These are phyloP conservation scores for Solanum stenotomum DNA, from an alignment of 257 asterid species.

Conservation along the genomic window DNA sequence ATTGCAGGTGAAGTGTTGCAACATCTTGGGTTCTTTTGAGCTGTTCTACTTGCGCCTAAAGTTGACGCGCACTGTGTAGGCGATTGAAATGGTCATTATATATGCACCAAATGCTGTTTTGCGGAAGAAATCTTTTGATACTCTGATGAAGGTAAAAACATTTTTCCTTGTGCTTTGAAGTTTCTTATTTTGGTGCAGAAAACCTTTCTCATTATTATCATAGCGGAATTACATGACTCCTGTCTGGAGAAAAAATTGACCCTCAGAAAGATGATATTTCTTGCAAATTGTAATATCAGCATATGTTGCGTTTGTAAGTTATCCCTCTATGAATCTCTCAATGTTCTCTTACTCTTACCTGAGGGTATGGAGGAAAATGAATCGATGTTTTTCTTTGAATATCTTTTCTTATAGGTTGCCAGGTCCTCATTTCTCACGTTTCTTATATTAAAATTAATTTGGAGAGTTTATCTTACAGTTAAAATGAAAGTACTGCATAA, in stretches of 20 bases:
- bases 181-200: not conserved
- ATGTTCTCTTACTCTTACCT: not conserved
- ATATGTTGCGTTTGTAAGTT: not conserved
- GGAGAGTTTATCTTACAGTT: not conserved
- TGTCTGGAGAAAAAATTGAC: not conserved
- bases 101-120: constrained; percentile 51
- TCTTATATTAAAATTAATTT: not conserved
- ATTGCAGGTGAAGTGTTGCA: constrained; percentile 47
- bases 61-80: constrained; percentile 30
- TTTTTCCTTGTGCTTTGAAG: constrained; percentile 7
- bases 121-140: constrained; percentile 58
- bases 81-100: constrained; percentile 63
- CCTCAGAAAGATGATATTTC: not conserved
- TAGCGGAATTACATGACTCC: not conserved
- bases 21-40: constrained; percentile 6
- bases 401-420: not conserved
- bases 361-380: not conserved
- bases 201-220: not conserved
- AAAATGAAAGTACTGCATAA: not conserved
- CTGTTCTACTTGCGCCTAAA: constrained; percentile 1
- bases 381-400: not conserved
- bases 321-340: not conserved
- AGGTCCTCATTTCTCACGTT: not conserved
- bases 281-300: not conserved
- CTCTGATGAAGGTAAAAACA: constrained; percentile 48